Evolutionary conservation across 2,329 filamentous ascomycete genomes (phyloP), one percentile per base, ranked within the genome.

Genomic region (Colletotrichum lindemuthianum): DNA sequence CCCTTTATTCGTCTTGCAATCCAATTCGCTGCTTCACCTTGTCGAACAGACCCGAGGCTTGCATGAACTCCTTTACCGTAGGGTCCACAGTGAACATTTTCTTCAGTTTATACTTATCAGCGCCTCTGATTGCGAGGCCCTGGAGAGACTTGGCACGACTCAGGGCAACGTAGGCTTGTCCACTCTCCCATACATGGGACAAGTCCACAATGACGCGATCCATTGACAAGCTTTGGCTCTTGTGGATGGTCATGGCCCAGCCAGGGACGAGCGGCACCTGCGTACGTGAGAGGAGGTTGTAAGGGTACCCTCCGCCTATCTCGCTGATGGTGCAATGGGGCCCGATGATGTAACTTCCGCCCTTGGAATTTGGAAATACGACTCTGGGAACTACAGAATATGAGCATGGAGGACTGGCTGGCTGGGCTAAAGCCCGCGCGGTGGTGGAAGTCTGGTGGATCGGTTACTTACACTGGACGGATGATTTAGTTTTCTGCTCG

Each of bases 161-260:
- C 13, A 89, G 76, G n/a, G 86, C 86, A 8, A 90, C 88, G 60
- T 90, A 90, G 0, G 83, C 82, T 73, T 89, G 87, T 0, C 86
- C 86, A 34, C 81, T 76, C 61, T 85, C 84, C 68, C 89, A 90
- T 0, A 79, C 79, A 6, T 73, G 72, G 0, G 72, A 71, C 6
- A 90, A 70, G 69, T 90, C 75, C 2, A 90, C 85, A 2, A 83
- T 78, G 2, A 87, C 86, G 4, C 80, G 79, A 16, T 89, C 82
- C 4, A 91, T 75, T 2, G 87, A 89, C 79, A 89, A 84, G 3
- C 87, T 86, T 74, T 90, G 86, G 4, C 81, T 81, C 71, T 88
- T 89, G 71, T 90, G 88, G 2, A 89, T 83, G 0, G 83, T 90
- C 69, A 89, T 82, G 0, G 88, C 88, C 84, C 87, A 90, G 0